Percentiles rank a stretch among this genome's conserved stretches.
These are phyloP conservation scores for Fusarium heterosporum DNA, from an alignment of 2,329 filamentous ascomycete genomes.

Conservation along the genomic window DNA sequence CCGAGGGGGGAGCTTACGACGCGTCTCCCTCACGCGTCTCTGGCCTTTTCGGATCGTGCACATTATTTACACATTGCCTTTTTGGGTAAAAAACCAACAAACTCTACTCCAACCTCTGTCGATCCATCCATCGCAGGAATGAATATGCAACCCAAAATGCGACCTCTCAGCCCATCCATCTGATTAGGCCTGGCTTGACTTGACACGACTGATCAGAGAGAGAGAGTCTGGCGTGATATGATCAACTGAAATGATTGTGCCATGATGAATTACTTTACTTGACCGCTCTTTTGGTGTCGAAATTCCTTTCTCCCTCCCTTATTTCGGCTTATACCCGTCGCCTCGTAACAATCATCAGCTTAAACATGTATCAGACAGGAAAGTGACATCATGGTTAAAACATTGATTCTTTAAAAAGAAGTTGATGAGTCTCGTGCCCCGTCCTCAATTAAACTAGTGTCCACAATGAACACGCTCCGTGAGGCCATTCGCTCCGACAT, in stretches of 20 bases:
- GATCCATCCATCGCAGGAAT: constrained; percentile 21
- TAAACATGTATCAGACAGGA: constrained; percentile 11
- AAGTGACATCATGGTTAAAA: constrained; percentile 32
- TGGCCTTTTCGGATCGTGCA: background rate
- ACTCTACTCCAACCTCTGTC: constrained; percentile 7
- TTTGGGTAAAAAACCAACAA: constrained; percentile 32
- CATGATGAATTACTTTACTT: background rate
- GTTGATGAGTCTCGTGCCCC: constrained; percentile 23
- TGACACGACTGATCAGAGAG: constrained; percentile 1
- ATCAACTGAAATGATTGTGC: background rate
- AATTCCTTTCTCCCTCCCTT: constrained; percentile 8
- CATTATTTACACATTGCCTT: constrained; percentile 38
- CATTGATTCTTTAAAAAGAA: constrained; percentile 25
- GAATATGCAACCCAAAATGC: constrained; percentile 34
- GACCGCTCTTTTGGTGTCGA: background rate
- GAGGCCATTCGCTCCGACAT: constrained; percentile 31
- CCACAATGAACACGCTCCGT: constrained; percentile 40
- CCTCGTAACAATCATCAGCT: constrained; percentile 7
- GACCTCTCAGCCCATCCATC: constrained; percentile 11
- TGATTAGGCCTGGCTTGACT: background rate
- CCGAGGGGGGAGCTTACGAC: constrained; percentile 9
- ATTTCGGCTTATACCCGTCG: constrained; percentile 14
- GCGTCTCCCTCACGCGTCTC: constrained; percentile 32
- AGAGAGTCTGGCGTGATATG: background rate
- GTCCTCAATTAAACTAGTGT: constrained; percentile 39